phyloP scores from a whole-genome alignment of 2,329 filamentous ascomycete genomes.

The Tolypocladium amazonense region DNA sequence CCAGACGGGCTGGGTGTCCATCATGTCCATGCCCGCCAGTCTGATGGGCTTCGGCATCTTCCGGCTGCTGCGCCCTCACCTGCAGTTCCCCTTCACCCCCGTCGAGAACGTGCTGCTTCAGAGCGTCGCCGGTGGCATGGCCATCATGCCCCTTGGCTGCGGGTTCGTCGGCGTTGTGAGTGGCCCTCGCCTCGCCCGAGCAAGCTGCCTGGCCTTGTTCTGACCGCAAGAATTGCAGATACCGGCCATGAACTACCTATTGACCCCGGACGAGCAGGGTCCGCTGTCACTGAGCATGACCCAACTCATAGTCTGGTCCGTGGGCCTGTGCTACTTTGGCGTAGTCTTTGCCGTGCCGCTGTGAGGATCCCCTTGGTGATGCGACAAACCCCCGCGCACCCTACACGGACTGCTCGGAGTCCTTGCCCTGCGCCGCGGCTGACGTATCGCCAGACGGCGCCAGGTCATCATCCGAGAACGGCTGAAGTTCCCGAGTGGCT shows the following conservation, averaged over 20 bases:
- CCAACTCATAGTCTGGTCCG: constrained; percentile 79
- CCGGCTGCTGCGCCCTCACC: constrained; percentile 60
- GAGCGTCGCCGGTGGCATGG: constrained; percentile 88
- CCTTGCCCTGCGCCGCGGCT: background rate
- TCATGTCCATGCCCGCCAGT: constrained; percentile 95
- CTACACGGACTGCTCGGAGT: background rate
- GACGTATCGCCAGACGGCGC: constrained; percentile 39
- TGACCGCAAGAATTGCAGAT: constrained; percentile 33
- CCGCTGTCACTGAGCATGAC: constrained; percentile 61
- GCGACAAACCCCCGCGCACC: background rate
- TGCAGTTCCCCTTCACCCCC: constrained; percentile 76
- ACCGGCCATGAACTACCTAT: constrained; percentile 79
- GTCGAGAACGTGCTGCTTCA: constrained; percentile 96
- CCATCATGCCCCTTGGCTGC: constrained; percentile 91
- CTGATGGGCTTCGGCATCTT: constrained; percentile 94
- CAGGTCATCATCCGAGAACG: constrained; percentile 92
- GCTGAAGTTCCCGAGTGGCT: constrained; percentile 88
- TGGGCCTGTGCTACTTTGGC: constrained; percentile 92
- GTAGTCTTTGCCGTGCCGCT: constrained; percentile 93
- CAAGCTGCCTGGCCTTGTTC: background rate
- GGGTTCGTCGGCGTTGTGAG: constrained; percentile 81
- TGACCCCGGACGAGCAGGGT: constrained; percentile 68
- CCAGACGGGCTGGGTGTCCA: constrained; percentile 63
- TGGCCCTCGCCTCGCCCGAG: constrained; percentile 4
- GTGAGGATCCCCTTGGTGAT: constrained; percentile 21